Evolutionary conservation across 1,139 yeast species (phyloP), one percentile per base, ranked within the genome.

Genomic region (Sporopachydermia cereana): DNA sequence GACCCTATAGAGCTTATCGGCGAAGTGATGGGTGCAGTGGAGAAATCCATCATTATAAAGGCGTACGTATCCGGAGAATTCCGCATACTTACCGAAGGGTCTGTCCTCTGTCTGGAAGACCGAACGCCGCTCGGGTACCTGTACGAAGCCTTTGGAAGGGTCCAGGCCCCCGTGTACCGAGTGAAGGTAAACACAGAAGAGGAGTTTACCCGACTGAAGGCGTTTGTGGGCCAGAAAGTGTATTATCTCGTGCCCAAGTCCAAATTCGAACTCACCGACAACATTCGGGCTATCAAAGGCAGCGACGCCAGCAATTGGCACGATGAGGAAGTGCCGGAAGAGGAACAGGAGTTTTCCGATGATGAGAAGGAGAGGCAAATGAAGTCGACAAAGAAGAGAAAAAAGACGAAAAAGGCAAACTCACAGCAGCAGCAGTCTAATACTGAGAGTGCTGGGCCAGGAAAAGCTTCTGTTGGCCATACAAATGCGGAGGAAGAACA

Each of bases 241-340:
- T 86, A 56, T 57, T 85, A 83, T 53, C 93, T 88, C 17, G 93
- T 84, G 2, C 81, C 89, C 1, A 83, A 79, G 42, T 82, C 96
- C 0, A 74, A 81, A 47, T 89, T 88, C 62, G 67, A 84, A 14
- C 77, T 80, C 50, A 89, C 97, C 0, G 84, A 83, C 46, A 65
- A 76, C 18, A 72, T 89, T 45, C 83, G 77, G 53, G 67, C 71
- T 23, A 51, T 78, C 21, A 88, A 82, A 56, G 98, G 97, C 14
- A 81, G 91, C 1, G 99, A 91, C 64, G 98, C 98, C 0, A 83
- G 95, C 56, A 91, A 91, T 54, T 80, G 86, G 58, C 84, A 86
- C 58, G 98, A 91, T 61, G 98, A 91, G 64, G 99, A 91, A 56
- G 63, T 89, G 22, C 89, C 96, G 0, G 85, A 78, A 53, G 94